These are phyloP conservation scores for Aspergillus carlsbadensis DNA, from an alignment of 495 filamentous ascomycete genomes.

Conservation along the genomic window DNA sequence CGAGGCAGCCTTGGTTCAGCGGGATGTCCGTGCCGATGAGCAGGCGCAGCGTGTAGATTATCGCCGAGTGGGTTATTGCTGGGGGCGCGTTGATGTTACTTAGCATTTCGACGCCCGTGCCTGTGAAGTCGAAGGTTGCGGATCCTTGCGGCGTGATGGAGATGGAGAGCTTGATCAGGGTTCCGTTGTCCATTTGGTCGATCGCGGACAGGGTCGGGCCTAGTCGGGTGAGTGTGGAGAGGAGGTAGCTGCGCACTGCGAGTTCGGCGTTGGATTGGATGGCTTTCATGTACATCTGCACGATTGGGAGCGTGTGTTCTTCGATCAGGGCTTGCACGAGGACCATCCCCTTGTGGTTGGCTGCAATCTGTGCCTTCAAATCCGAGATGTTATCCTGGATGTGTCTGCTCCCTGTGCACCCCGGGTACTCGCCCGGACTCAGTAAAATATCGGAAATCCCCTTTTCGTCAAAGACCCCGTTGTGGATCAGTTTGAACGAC, in stretches of 20 bases:
- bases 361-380: constrained; percentile 92
- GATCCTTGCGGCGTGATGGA: constrained; percentile 80
- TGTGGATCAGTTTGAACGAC: constrained; percentile 86
- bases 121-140: constrained; percentile 82
- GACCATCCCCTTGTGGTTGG: constrained; percentile 94
- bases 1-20: constrained; percentile 89
- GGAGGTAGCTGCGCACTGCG: constrained; percentile 55
- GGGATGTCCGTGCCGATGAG: constrained; percentile 88
- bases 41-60: constrained; percentile 74
- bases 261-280: constrained; percentile 91
- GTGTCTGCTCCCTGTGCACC: constrained; percentile 84
- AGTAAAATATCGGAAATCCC: constrained; percentile 75
- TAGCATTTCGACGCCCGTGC: constrained; percentile 85
- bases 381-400: constrained; percentile 92
- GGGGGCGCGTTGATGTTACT: constrained; percentile 87
- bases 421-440: constrained; percentile 79
- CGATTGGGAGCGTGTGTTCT: constrained; percentile 83
- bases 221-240: not conserved
- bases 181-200: constrained; percentile 67
- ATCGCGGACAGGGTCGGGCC: not conserved
- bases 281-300: constrained; percentile 87
- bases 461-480: constrained; percentile 82
- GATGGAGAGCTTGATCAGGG: constrained; percentile 75
- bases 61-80: constrained; percentile 80
- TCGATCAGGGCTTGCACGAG: constrained; percentile 78